phyloP scores from a whole-genome alignment of 1,284 basidiomycete genomes.

The Pyrrhoderma lamaoense region DNA sequence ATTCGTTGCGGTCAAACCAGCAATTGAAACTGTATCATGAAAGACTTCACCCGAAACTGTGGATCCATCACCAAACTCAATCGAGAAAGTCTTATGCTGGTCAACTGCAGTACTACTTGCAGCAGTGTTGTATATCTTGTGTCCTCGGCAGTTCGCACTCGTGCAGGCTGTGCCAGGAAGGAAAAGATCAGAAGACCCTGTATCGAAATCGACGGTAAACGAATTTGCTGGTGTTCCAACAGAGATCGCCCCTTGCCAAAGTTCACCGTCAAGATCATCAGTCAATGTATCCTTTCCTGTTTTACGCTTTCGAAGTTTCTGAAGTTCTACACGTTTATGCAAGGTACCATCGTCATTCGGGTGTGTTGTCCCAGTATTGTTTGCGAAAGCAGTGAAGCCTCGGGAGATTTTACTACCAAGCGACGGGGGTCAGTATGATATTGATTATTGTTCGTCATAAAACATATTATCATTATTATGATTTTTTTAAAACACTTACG shows the following conservation, averaged over 20 bases:
- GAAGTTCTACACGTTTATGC: background rate
- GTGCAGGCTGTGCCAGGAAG: conserved; percentile 19
- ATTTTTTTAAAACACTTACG: background rate
- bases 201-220: conserved; percentile 19
- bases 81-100: conserved; percentile 16
- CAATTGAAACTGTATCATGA: conserved; percentile 24
- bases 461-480: background rate
- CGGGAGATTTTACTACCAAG: conserved; percentile 13
- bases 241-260: conserved; percentile 16
- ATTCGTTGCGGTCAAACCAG: conserved; percentile 20
- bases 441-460: too few relatives aligned
- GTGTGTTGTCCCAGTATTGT: conserved; percentile 13
- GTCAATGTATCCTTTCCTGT: conserved; percentile 15
- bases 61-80: conserved; percentile 21
- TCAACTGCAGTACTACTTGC: conserved; percentile 16
- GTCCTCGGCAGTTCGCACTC: conserved; percentile 20
- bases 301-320: conserved; percentile 6
- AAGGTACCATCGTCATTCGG: conserved; percentile 14
- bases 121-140: conserved; percentile 19
- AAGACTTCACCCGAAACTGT: conserved; percentile 20
- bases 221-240: conserved; percentile 17
- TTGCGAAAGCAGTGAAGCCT: conserved; percentile 13
- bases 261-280: conserved; percentile 16
- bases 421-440: background rate
- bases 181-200: conserved; percentile 21